A percentile compares a stretch with the other conserved stretches of the same genome.
phyloP scores from a whole-genome alignment of 2,329 filamentous ascomycete species.

The Paraphoma sp. region DNA sequence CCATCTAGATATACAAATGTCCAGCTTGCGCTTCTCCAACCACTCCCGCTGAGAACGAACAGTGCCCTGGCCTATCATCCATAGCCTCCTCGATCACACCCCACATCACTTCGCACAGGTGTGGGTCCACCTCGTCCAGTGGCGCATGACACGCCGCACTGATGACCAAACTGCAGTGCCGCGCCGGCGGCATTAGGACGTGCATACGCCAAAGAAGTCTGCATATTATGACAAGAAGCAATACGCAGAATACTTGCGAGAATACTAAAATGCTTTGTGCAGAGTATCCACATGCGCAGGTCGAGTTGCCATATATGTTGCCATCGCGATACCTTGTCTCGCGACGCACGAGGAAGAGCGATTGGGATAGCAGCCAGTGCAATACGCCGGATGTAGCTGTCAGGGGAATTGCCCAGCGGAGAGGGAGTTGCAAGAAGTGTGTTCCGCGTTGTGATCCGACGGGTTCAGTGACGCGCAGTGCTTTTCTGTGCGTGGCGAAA shows the following conservation, averaged over 20 bases:
- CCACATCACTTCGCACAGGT: constrained; percentile 30
- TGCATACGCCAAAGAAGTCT: constrained; percentile 72
- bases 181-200: constrained; percentile 80
- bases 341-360: constrained; percentile 47
- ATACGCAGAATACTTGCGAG: neutral
- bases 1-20: neutral
- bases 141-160: constrained; percentile 32
- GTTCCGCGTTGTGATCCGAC: constrained; percentile 45
- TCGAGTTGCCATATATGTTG: neutral
- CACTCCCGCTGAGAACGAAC: neutral
- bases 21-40: neutral
- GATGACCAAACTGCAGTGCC: constrained; percentile 64
- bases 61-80: constrained; percentile 3
- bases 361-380: constrained; percentile 55
- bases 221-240: constrained; percentile 43
- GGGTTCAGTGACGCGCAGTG: constrained; percentile 46
- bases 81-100: constrained; percentile 13
- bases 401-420: constrained; percentile 47
- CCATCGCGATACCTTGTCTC: constrained; percentile 2
- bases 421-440: constrained; percentile 52
- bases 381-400: constrained; percentile 36
- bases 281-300: constrained; percentile 11
- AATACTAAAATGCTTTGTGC: constrained; percentile 8
- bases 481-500: constrained; percentile 41
- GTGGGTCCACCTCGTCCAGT: constrained; percentile 16